Evolutionary conservation across 225 moss, liverwort and hornwort species (phyloP).

Genomic region (Climacium dendroides): DNA sequence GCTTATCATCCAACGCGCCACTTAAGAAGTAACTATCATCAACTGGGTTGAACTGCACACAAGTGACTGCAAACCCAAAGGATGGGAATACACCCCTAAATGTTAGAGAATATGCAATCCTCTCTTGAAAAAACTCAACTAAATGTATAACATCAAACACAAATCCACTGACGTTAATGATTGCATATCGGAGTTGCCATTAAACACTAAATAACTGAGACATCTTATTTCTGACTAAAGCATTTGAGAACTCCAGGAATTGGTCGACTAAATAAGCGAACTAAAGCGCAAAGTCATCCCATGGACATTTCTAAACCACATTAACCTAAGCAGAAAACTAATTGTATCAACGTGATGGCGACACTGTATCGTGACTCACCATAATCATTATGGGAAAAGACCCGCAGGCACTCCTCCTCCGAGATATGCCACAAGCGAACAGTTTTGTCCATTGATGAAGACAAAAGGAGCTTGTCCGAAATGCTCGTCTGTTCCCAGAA

Average conservation of each 20-base stretch:
- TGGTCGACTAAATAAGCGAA: not conserved
- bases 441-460: slow-evolving; percentile 98
- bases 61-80: slow-evolving; percentile 56
- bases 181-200: not conserved
- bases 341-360: not conserved
- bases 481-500: not conserved
- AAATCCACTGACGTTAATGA: not conserved
- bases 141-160: not conserved
- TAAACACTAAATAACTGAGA: not conserved
- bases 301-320: not conserved
- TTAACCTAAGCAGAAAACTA: not conserved
- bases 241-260: not conserved
- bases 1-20: slow-evolving; percentile 87
- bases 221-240: not conserved
- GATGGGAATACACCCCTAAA: not conserved
- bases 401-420: slow-evolving; percentile 71
- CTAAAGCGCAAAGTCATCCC: not conserved
- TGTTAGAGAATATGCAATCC: not conserved
- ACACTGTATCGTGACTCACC: slow-evolving; percentile 25
- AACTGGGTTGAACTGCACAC: slow-evolving; percentile 86
- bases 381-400: slow-evolving; percentile 82
- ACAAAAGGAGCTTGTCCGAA: slow-evolving; percentile 62
- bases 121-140: not conserved
- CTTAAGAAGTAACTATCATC: slow-evolving; percentile 94
- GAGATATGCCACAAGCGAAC: slow-evolving; percentile 96